Evolutionary conservation across 1,139 yeast genomes (phyloP).

Genomic region (Geotrichum aggregatum): DNA sequence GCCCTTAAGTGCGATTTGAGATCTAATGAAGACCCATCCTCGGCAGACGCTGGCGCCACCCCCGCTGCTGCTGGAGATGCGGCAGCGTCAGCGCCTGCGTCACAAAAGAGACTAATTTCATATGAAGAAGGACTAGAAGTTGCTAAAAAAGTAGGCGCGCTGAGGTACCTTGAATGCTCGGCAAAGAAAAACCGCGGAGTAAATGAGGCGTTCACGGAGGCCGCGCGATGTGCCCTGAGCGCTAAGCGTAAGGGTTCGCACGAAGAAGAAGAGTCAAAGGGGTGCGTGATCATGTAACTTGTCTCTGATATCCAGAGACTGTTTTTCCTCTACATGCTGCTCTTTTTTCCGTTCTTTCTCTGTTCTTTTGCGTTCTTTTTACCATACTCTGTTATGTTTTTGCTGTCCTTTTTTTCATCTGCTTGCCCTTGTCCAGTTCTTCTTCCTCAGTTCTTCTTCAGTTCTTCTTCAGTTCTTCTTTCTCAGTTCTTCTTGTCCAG

Average conservation of each 20-base stretch:
- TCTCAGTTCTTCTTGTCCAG: too few relatives aligned
- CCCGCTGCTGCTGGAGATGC: conserved; percentile 35
- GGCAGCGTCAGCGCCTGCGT: conserved; percentile 26
- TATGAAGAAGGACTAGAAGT: conserved; percentile 81
- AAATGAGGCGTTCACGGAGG: conserved; percentile 94
- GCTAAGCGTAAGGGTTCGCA: conserved; percentile 79
- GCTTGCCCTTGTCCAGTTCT: too few relatives aligned
- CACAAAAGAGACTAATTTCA: conserved; percentile 51
- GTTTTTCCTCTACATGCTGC: conserved; percentile 3
- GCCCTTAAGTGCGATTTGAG: conserved; percentile 94
- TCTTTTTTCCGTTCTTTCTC: neutral
- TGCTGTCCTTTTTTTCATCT: too few relatives aligned
- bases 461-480: too few relatives aligned
- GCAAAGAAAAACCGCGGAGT: conserved; percentile 94
- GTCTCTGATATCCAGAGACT: conserved; percentile 8
- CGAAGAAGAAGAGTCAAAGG: conserved; percentile 41
- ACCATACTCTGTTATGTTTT: neutral
- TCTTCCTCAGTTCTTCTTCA: too few relatives aligned
- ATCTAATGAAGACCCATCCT: conserved; percentile 43
- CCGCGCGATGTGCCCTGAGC: conserved; percentile 90
- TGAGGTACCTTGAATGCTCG: conserved; percentile 85
- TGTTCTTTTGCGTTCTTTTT: neutral
- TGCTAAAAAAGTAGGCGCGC: conserved; percentile 67
- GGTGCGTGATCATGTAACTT: conserved; percentile 31
- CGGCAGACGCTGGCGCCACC: conserved; percentile 25